A percentile compares a stretch with the other conserved stretches of the same genome.
Conservation (phyloP, 768 basidiomycete genomes). For the Lyophyllum decastes region DNA sequence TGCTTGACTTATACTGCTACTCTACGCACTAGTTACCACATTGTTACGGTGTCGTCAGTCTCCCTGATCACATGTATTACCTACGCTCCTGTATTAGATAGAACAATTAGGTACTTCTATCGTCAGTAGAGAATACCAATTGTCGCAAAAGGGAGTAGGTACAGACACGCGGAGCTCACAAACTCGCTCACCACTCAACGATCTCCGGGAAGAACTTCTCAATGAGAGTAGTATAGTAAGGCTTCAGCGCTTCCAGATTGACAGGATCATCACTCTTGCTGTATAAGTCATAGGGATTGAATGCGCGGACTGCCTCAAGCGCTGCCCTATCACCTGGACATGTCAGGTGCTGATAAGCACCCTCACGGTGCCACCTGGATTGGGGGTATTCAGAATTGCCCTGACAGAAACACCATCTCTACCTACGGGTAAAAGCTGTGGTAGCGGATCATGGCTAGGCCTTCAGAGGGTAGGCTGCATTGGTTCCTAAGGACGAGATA, state of each 20-base stretch:
- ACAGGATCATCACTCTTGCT: conserved; percentile 79
- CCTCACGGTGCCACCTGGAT: conserved; percentile 73
- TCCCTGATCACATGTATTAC: not conserved
- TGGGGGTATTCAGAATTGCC: not conserved
- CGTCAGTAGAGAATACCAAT: not conserved
- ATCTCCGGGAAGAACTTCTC: conserved; percentile 80
- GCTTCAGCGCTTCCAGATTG: conserved; percentile 58
- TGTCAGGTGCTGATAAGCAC: conserved; percentile 77
- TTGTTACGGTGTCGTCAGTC: not conserved
- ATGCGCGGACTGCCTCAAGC: conserved; percentile 74
- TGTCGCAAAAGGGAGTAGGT: not conserved
- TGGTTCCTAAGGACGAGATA: conserved; percentile 84
- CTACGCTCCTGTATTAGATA: not conserved
- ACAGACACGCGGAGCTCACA: not conserved
- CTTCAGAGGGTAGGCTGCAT: conserved; percentile 75
- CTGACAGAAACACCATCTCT: not conserved
- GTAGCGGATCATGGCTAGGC: conserved; percentile 87
- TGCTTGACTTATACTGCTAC: too few species aligned
- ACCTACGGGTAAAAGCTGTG: conserved; percentile 86
- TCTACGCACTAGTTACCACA: not conserved
- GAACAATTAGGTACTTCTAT: not conserved
- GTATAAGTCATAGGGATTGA: conserved; percentile 94
- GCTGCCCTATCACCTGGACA: conserved; percentile 63
- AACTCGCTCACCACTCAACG: conserved; percentile 65
- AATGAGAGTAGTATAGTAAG: conserved; percentile 82